Evolutionary conservation across 2,329 filamentous ascomycete genomes (phyloP).

Genomic region (Helminthosporium solani): DNA sequence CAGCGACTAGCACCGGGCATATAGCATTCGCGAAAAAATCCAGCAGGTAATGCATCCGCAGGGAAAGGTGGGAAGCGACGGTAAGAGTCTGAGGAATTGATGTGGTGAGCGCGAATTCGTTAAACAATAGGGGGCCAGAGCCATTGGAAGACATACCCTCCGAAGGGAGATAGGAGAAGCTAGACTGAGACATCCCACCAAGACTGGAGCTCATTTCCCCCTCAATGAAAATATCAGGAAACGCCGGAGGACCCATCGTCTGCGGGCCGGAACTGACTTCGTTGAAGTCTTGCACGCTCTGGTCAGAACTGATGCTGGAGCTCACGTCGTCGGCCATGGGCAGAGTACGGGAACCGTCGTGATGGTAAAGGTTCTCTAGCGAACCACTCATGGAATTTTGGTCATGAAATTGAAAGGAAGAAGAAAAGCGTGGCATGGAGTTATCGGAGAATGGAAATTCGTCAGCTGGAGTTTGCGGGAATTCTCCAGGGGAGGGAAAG

Average conservation of each 20-base stretch:
- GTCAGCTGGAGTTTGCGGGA: constrained; percentile 49
- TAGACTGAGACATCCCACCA: constrained; percentile 38
- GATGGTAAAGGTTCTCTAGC: constrained; percentile 39
- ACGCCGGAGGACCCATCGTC: constrained; percentile 37
- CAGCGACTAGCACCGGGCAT: constrained; percentile 86
- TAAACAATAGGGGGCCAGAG: constrained; percentile 40
- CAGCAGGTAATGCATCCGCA: constrained; percentile 78
- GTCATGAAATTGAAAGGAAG: constrained; percentile 30
- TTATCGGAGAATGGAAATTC: constrained; percentile 46
- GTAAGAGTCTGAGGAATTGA: constrained; percentile 48
- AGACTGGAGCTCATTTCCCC: constrained; percentile 43
- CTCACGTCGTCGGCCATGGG: constrained; percentile 45
- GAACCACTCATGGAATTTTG: constrained; percentile 40
- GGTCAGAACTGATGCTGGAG: constrained; percentile 50
- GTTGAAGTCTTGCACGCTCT: constrained; percentile 47
- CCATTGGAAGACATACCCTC: constrained; percentile 45
- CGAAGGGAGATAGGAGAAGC: constrained; percentile 43
- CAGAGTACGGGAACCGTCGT: constrained; percentile 38
- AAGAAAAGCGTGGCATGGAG: constrained; percentile 30
- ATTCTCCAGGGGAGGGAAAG: constrained; percentile 50
- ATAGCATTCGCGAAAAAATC: constrained; percentile 93
- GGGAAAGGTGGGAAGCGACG: constrained; percentile 62
- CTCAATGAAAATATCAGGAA: constrained; percentile 42
- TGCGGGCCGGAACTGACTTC: constrained; percentile 41
- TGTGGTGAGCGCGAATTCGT: constrained; percentile 43